Percentiles rank a stretch among this genome's conserved stretches.
These are phyloP conservation scores for Trichosporon sp. DNA, from an alignment of 1,284 basidiomycete species.

Conservation along the genomic window DNA sequence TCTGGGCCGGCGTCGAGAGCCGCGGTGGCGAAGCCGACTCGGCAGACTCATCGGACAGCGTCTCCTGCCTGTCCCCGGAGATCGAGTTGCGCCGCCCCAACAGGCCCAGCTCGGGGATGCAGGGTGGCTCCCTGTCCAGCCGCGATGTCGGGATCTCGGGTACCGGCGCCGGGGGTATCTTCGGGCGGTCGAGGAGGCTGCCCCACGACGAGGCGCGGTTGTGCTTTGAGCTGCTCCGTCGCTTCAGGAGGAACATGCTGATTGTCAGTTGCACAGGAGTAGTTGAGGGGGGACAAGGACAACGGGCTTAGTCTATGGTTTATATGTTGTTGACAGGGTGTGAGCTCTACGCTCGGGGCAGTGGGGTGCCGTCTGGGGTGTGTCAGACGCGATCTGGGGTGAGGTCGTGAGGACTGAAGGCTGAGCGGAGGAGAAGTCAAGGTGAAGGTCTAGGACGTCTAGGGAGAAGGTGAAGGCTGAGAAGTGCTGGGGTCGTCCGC, in stretches of 20 bases:
- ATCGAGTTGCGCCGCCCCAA: not conserved
- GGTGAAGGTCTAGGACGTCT: not conserved
- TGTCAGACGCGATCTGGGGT: not conserved
- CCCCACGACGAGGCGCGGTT: not conserved
- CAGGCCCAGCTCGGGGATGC: slow-evolving; percentile 14
- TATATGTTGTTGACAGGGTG: slow-evolving; percentile 4
- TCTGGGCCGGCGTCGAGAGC: not conserved
- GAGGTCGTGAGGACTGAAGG: not conserved
- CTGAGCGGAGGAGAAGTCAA: not conserved
- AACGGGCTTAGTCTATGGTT: not conserved
- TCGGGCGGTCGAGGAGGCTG: not conserved
- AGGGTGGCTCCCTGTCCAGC: not conserved
- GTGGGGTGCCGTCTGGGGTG: not conserved
- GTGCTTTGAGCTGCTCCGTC: not conserved
- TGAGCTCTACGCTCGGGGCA: not conserved
- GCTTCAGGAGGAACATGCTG: slow-evolving; percentile 14
- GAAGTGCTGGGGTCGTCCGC: too few relatives aligned
- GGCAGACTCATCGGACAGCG: not conserved
- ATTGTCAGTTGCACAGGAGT: not conserved
- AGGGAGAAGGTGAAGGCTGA: not conserved
- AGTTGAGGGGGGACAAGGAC: not conserved
- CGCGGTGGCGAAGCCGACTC: not conserved
- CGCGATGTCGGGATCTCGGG: not conserved
- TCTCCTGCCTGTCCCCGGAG: not conserved
- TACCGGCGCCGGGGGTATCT: not conserved